Conservation (phyloP, 768 basidiomycete species). For the Hericium rajendrae region DNA sequence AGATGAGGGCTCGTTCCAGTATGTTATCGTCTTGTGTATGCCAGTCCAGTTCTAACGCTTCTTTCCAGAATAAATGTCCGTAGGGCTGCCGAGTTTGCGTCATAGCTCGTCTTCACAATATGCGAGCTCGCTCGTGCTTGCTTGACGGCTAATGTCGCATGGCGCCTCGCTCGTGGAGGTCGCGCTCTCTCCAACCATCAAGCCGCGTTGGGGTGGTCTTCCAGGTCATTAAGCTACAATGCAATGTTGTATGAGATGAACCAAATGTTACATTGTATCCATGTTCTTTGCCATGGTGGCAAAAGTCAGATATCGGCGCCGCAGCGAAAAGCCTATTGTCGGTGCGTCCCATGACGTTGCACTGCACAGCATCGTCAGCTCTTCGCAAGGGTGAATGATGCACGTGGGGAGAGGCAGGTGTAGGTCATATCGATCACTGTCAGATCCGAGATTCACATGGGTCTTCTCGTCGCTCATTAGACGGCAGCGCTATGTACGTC, state of each 20-base stretch:
- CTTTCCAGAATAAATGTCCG: slow-evolving; percentile 27
- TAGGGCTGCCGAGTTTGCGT: slow-evolving; percentile 7
- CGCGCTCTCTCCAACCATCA: slow-evolving; percentile 10
- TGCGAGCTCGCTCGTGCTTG: not conserved
- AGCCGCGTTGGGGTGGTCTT: slow-evolving; percentile 11
- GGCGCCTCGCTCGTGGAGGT: slow-evolving; percentile 5
- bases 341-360: not conserved
- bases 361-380: too few relatives aligned
- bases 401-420: too few relatives aligned
- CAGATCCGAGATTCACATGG: too few relatives aligned
- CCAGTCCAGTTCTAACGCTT: not conserved
- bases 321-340: slow-evolving; percentile 21
- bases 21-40: slow-evolving; percentile 24
- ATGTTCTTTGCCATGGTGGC: not conserved
- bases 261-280: not conserved
- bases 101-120: not conserved
- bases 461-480: too few relatives aligned
- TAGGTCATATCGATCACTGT: too few relatives aligned
- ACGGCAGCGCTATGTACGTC: too few relatives aligned
- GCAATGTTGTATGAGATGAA: slow-evolving; percentile 7
- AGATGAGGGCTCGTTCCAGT: slow-evolving; percentile 95
- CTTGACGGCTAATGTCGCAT: not conserved
- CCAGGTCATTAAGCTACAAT: slow-evolving; percentile 7
- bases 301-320: not conserved
- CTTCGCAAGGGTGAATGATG: too few relatives aligned